Evolutionary conservation across 768 basidiomycete genomes (phyloP).

Genomic region (Sporobolomyces phaffii): DNA sequence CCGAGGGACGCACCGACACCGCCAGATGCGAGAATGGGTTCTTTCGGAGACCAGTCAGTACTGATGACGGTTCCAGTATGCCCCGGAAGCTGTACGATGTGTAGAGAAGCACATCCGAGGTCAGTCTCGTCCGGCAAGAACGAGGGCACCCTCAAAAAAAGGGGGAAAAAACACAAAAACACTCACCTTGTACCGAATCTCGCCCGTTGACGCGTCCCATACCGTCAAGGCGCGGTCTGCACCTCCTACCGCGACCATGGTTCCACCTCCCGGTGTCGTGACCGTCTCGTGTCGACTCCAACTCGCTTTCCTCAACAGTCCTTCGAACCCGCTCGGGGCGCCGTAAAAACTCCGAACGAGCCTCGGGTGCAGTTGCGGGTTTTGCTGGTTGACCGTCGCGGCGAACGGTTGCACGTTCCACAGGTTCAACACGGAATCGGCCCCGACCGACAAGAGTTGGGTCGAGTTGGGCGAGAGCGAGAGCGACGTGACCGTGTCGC

Average conservation of each 20-base stretch:
- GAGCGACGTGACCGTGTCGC: constrained; percentile 90
- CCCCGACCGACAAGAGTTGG: constrained; percentile 80
- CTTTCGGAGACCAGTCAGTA: constrained; percentile 94
- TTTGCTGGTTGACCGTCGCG: constrained; percentile 69
- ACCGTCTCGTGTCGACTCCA: constrained; percentile 53
- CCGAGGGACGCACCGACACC: constrained; percentile 13
- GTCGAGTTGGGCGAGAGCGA: constrained; percentile 79
- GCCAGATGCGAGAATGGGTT: constrained; percentile 60
- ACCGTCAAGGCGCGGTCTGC: constrained; percentile 50
- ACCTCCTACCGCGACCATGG: constrained; percentile 49
- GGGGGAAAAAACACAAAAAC: constrained; percentile 44
- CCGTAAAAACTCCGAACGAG: constrained; percentile 50
- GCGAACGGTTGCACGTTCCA: constrained; percentile 94
- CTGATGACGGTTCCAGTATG: constrained; percentile 93
- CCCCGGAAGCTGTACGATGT: constrained; percentile 64
- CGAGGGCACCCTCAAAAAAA: background rate
- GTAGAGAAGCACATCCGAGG: too few relatives aligned
- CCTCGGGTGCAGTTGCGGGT: constrained; percentile 52
- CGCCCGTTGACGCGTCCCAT: constrained; percentile 44
- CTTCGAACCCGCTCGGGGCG: constrained; percentile 90
- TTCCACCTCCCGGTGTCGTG: constrained; percentile 39
- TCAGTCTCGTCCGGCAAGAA: background rate
- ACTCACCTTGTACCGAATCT: constrained; percentile 42
- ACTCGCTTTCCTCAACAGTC: constrained; percentile 68
- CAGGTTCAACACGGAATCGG: constrained; percentile 81